Base-by-base conservation (phyloP, 345 rosid species). In the Carallia pectinifolia region DNA sequence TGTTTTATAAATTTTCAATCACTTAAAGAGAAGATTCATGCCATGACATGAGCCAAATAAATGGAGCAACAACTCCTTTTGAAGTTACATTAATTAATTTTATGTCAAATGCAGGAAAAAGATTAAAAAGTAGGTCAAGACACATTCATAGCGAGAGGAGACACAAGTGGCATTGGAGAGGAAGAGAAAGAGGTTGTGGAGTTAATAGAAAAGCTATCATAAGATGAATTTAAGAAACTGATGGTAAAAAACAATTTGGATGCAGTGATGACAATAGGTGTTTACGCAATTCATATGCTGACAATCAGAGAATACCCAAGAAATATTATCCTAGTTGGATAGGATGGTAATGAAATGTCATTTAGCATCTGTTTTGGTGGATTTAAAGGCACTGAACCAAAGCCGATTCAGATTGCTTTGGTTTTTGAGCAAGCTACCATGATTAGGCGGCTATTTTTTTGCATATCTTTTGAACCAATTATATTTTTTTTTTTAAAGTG, bases 381-480 rank as follows among this genome's bases (percentile, higher is more conserved):
- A 52, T 34, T 82, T 47, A 80, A 74, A 58, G 81, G 82, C 5
- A 55, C 74, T 1, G 23, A 23, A 23, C 23, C 23, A 23, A 82
- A 62, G 69, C 77, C 79, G 31, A 82, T 77, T 44, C 81, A 85
- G 77, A 73, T 82, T 23, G 85, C 86, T 40, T 85, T 81, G 39
- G 73, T 58, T 10, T 85, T 85, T 34, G 76, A 79, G 39, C 82
- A 74, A 52, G 73, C 78, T 16, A 77, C 81, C 5, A 69, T 54
- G 78, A 47, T 70, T 13, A 73, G 85, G 38, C 67, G 16, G 67
- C 82, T 74, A 18, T 79, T 78, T 53, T 48, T 23, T 29, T 30
- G 4, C 27, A 15, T 30, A 59, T 0, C 39, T 66, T 15, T 17
- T 40, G 27, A 17, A 37, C 4, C 31, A 17, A 39, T 40, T 16